Percentiles rank a stretch among this genome's conserved stretches.
phyloP scores from a whole-genome alignment of 305 asterid species.

The Rubia balearica region DNA sequence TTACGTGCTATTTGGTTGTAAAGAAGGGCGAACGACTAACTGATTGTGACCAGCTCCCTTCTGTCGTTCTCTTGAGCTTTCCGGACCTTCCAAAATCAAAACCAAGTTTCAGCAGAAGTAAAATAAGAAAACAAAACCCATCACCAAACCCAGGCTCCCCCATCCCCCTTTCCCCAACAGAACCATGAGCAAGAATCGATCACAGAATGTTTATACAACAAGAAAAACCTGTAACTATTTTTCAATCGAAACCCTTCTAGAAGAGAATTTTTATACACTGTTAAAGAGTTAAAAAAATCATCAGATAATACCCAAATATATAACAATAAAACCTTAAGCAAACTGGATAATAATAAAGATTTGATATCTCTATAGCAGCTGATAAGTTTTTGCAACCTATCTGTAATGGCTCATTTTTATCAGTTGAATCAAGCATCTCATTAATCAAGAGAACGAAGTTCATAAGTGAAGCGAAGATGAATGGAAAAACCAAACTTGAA shows the following conservation, averaged over 20 bases:
- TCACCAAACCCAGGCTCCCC: neutral
- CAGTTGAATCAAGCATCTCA: slow-evolving; percentile 83
- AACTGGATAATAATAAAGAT: too few relatives aligned
- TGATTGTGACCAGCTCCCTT: slow-evolving; percentile 41
- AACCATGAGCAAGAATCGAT: neutral
- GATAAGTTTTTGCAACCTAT: slow-evolving; percentile 22
- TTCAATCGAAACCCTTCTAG: neutral
- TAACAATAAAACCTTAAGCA: too few relatives aligned
- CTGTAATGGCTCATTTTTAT: slow-evolving; percentile 79
- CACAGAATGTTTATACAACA: neutral
- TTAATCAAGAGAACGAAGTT: slow-evolving; percentile 34
- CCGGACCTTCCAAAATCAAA: slow-evolving; percentile 58
- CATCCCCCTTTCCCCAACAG: neutral
- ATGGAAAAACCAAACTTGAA: slow-evolving; percentile 50
- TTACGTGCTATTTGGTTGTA: slow-evolving; percentile 49
- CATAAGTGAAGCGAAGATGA: slow-evolving; percentile 12
- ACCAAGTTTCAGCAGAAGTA: slow-evolving; percentile 11
- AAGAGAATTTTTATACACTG: neutral
- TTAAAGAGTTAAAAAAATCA: too few relatives aligned
- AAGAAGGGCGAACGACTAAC: slow-evolving; percentile 53
- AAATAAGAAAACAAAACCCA: neutral
- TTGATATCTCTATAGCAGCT: too few relatives aligned
- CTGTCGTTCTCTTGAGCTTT: slow-evolving; percentile 38
- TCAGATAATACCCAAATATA: too few relatives aligned
- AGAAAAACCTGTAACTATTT: neutral